Evolutionary conservation across 2,329 filamentous ascomycete genomes (phyloP).

Genomic region (Neopestalotiopsis rosae): DNA sequence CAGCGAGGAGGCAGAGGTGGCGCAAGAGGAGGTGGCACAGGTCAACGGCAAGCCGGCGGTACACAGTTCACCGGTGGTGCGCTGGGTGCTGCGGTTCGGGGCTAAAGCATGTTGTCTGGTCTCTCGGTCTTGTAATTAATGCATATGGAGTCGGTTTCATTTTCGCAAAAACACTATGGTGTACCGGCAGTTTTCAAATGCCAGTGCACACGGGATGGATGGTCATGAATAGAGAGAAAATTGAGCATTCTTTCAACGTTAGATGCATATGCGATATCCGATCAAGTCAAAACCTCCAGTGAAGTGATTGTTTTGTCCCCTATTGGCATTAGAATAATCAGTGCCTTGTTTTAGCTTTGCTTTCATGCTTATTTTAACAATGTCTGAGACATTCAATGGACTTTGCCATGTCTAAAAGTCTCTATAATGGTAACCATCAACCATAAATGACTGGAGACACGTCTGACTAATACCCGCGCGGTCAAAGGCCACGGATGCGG

Average conservation of each 20-base stretch:
- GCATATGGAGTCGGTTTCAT: constrained; percentile 23
- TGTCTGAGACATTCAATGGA: background rate
- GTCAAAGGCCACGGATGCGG: background rate
- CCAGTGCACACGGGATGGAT: constrained; percentile 14
- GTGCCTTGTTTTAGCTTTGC: too few relatives aligned
- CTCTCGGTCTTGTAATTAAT: constrained; percentile 33
- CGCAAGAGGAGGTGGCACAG: constrained; percentile 59
- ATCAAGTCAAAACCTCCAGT: background rate
- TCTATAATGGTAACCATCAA: background rate
- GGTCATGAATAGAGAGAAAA: constrained; percentile 18
- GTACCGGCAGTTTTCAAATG: constrained; percentile 17
- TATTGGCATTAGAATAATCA: too few relatives aligned
- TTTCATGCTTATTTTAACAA: background rate
- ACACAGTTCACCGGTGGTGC: constrained; percentile 85
- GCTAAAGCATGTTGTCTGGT: constrained; percentile 43
- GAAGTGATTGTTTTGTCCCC: background rate
- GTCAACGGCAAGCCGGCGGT: constrained; percentile 72
- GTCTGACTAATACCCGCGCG: constrained; percentile 14
- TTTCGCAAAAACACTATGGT: constrained; percentile 20
- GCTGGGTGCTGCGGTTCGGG: constrained; percentile 70
- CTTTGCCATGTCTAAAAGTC: background rate
- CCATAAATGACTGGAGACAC: too few relatives aligned
- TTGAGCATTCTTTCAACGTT: constrained; percentile 14
- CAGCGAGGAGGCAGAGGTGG: constrained; percentile 52
- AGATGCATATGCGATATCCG: background rate